Percentiles rank a stretch among this genome's conserved stretches.
Conservation (phyloP, 805 yeast species). For the Yamadazyma kitorensis region DNA sequence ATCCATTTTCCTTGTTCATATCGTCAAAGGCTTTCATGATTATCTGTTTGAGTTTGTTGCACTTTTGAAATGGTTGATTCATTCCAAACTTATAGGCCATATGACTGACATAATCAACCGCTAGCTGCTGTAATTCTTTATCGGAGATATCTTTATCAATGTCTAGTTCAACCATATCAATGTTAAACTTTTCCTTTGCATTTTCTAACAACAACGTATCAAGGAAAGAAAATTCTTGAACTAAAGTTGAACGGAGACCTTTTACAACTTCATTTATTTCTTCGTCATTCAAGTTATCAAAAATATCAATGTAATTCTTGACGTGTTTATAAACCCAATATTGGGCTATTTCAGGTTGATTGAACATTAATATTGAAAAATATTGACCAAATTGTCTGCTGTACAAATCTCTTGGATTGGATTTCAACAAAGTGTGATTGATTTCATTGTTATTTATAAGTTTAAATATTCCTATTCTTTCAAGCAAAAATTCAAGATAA, state of each 20-base stretch:
- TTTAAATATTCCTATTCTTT: constrained; percentile 8
- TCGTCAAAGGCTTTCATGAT: no score
- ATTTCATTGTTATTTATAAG: constrained; percentile 7
- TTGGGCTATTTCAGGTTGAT: constrained; percentile 4
- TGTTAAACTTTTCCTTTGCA: no score
- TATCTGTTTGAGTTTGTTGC: no score
- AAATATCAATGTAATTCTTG: constrained; percentile 7
- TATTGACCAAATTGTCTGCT: constrained; percentile 16
- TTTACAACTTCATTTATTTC: constrained; percentile 8
- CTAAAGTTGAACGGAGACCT: no score
- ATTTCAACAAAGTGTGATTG: constrained; percentile 4
- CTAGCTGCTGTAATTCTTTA: neutral
- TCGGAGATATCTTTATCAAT: neutral
- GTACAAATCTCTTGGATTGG: constrained; percentile 4
- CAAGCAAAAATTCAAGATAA: constrained; percentile 14
- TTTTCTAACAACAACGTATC: no score
- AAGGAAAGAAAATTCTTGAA: no score
- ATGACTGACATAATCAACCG: neutral
- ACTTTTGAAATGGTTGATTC: no score
- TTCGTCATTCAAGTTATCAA: constrained; percentile 12
- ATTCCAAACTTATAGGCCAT: no score
- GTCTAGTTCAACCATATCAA: no score
- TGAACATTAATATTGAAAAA: constrained; percentile 11
- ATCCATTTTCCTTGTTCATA: no score
- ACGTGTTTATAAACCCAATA: constrained; percentile 13